Base-by-base conservation (phyloP, 352 stramenopile species). In the Nothophytophthora sp. region DNA sequence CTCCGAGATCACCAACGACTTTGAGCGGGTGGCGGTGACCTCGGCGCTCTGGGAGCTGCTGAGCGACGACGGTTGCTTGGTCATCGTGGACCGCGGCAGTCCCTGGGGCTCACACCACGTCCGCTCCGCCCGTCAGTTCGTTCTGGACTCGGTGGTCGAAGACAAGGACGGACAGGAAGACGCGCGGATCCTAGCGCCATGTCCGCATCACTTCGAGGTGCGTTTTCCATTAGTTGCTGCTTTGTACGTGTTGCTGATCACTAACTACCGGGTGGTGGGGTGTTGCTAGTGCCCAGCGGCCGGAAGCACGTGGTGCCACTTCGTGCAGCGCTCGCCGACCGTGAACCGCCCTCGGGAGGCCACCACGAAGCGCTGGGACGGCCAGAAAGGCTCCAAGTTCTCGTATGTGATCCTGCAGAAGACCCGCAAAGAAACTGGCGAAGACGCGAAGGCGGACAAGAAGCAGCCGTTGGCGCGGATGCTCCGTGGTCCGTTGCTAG, bases 381-480 rank as follows among this genome's bases (percentile, higher is more conserved):
- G 81, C 25, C 81, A 95, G 51, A 87, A 90, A 48, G 81, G 83
- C 22, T 85, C 82, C 67, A 95, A 95, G 67, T 92, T 95, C 41
- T 92, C 81, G 32, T 95, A 95, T 50, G 66, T 90, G 43, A 73
- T 88, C 24, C 69, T 95, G 50, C 75, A 95, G 56, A 95, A 92
- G 62, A 82, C 47, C 10, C 15, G 28, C 35, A 62, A 59, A 18
- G 41, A 24, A 33, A 65, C 68, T 32, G 52, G 63, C 4, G 47
- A 47, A 28, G 52, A 51, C 22, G 40, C 44, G 7, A 54, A 61
- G n/a, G 51, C 70, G 1, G 59, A 60, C 3, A 55, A 60, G 13
- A 59, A 57, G 18, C 67, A 70, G 27, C 53, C 58, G 9, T 50
- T 86, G 20, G 83, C 70, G 2, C 80, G 83, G 13, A 73, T 93